These are phyloP conservation scores for Candida smagusa DNA, from an alignment of 1,139 yeast genomes.

Conservation along the genomic window DNA sequence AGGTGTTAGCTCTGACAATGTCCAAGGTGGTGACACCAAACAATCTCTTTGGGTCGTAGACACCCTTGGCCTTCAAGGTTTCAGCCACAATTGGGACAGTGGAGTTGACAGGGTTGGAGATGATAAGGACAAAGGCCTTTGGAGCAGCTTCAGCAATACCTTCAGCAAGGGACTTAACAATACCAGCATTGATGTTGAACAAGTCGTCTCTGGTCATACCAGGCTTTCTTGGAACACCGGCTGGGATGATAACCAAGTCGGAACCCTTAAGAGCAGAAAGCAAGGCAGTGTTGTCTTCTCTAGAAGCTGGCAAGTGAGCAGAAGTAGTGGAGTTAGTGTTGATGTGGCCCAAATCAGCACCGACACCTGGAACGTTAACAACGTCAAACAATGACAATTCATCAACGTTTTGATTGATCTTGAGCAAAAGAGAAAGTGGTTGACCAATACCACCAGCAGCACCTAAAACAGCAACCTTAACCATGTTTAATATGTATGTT, in stretches of 20 bases:
- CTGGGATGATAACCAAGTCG: slow-evolving; percentile 92
- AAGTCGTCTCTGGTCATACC: slow-evolving; percentile 99
- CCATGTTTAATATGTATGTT: slow-evolving; percentile 20
- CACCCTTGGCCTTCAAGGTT: slow-evolving; percentile 81
- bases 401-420: slow-evolving; percentile 82
- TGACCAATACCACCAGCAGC: slow-evolving; percentile 99
- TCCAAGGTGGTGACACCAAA: slow-evolving; percentile 98
- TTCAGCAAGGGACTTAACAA: slow-evolving; percentile 87
- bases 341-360: slow-evolving; percentile 92
- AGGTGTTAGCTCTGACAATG: slow-evolving; percentile 89
- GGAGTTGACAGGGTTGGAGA: slow-evolving; percentile 97
- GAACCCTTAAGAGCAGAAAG: slow-evolving; percentile 73
- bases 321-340: slow-evolving; percentile 83
- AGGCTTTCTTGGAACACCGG: slow-evolving; percentile 99
- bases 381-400: slow-evolving; percentile 87
- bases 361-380: slow-evolving; percentile 94
- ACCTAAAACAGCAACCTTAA: slow-evolving; percentile 85
- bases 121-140: slow-evolving; percentile 80
- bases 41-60: slow-evolving; percentile 85
- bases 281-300: slow-evolving; percentile 73
- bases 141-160: slow-evolving; percentile 87
- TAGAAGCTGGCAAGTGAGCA: slow-evolving; percentile 70
- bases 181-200: slow-evolving; percentile 95
- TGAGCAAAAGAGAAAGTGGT: slow-evolving; percentile 87
- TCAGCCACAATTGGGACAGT: slow-evolving; percentile 98